Conservation (phyloP, 2,329 filamentous ascomycete species). For the Diaporthe humulicola region DNA sequence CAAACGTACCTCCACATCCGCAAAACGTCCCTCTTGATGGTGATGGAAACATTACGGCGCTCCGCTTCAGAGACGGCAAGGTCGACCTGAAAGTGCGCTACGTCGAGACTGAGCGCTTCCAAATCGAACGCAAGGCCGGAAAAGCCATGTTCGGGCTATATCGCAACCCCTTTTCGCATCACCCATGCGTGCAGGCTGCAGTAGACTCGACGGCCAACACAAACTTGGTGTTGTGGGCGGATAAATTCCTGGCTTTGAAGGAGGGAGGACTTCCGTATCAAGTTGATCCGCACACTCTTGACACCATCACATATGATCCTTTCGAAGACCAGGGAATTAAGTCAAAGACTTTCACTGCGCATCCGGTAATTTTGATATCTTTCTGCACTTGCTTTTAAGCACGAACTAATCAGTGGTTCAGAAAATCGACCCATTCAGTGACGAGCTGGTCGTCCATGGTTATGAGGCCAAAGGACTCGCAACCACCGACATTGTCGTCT, state of each 20-base stretch:
- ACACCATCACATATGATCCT: slow-evolving; percentile 51
- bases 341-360: slow-evolving; percentile 53
- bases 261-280: slow-evolving; percentile 55
- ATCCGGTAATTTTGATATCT: slow-evolving; percentile 42
- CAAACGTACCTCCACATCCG: slow-evolving; percentile 50
- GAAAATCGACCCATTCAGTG: slow-evolving; percentile 52
- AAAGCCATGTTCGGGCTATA: slow-evolving; percentile 51
- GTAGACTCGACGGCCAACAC: slow-evolving; percentile 59
- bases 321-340: slow-evolving; percentile 51
- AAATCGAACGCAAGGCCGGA: slow-evolving; percentile 48
- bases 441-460: slow-evolving; percentile 53
- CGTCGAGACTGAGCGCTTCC: slow-evolving; percentile 52
- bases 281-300: slow-evolving; percentile 51
- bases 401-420: not conserved
- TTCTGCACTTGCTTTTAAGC: not conserved
- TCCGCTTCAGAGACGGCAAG: slow-evolving; percentile 48
- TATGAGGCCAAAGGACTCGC: slow-evolving; percentile 56
- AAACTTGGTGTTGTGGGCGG: slow-evolving; percentile 61
- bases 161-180: slow-evolving; percentile 50
- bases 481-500: slow-evolving; percentile 52
- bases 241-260: slow-evolving; percentile 59
- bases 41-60: slow-evolving; percentile 53
- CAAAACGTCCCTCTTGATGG: slow-evolving; percentile 54
- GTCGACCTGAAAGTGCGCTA: slow-evolving; percentile 51
- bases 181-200: slow-evolving; percentile 49